Percentiles rank a stretch among this genome's conserved stretches.
Conservation (phyloP, 2,329 filamentous ascomycete genomes). For the Cordyceps fumosorosea region DNA sequence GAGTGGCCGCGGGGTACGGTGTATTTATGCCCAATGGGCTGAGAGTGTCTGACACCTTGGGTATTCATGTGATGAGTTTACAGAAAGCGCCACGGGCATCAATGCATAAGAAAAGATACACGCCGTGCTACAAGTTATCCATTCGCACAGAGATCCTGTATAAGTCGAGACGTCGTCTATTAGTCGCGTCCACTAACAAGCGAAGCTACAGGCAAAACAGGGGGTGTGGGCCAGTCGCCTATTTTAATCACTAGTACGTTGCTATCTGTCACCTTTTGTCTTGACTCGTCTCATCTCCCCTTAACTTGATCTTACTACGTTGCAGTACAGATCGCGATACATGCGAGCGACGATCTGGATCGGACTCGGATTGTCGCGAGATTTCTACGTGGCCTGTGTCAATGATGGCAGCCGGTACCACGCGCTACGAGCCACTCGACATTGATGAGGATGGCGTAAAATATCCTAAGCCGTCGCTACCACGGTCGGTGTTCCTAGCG, state of each 20-base stretch:
- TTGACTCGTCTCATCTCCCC: background rate
- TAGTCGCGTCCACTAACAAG: background rate
- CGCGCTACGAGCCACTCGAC: conserved; percentile 5
- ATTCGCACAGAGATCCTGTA: background rate
- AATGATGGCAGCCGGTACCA: background rate
- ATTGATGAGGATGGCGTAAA: background rate
- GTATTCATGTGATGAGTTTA: background rate
- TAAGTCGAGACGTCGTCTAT: background rate
- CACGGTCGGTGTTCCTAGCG: background rate
- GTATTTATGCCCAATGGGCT: background rate
- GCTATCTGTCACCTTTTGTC: background rate
- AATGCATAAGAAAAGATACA: background rate
- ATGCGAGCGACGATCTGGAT: background rate
- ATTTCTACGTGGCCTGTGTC: background rate
- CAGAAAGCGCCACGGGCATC: background rate
- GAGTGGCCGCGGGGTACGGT: background rate
- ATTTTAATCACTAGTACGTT: background rate
- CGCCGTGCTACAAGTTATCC: background rate
- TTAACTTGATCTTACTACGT: background rate
- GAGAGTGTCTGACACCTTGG: background rate
- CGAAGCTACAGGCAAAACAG: background rate
- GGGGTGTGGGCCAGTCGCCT: conserved; percentile 4
- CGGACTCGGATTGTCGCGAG: background rate
- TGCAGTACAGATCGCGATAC: background rate
- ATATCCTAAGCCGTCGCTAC: background rate